Evolutionary conservation across 768 basidiomycete genomes (phyloP).

Genomic region (Suillus placidus): DNA sequence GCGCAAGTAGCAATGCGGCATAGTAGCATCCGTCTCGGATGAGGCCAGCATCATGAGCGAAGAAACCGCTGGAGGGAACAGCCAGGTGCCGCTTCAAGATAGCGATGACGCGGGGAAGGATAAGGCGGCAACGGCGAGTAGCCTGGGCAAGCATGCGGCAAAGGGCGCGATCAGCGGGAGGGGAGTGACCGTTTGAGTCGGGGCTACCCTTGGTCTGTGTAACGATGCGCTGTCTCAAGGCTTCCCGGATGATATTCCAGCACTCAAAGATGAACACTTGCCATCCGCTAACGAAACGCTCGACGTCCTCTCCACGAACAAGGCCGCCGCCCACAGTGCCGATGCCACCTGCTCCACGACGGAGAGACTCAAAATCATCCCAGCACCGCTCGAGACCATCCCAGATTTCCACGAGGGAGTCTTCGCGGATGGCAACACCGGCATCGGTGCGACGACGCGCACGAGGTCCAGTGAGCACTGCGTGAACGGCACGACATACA

Average conservation of each 20-base stretch:
- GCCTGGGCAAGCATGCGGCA: conserved; percentile 52
- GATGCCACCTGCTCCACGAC: conserved; percentile 46
- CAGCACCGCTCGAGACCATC: conserved; percentile 78
- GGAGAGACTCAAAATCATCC: conserved; percentile 78
- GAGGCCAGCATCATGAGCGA: conserved; percentile 84
- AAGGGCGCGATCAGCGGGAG: conserved; percentile 50
- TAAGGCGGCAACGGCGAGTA: conserved; percentile 46
- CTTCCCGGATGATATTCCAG: conserved; percentile 85
- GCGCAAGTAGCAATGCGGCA: conserved; percentile 76
- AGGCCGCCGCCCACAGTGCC: conserved; percentile 38
- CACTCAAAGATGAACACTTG: conserved; percentile 93
- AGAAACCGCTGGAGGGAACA: conserved; percentile 52
- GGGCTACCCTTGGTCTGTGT: conserved; percentile 40
- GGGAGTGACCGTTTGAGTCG: conserved; percentile 40
- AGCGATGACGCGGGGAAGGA: conserved; percentile 53
- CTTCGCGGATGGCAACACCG: conserved; percentile 57
- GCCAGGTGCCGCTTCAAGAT: conserved; percentile 54
- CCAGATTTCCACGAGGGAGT: conserved; percentile 80
- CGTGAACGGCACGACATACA: conserved; percentile 78
- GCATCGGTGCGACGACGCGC: conserved; percentile 62
- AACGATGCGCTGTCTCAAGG: conserved; percentile 64
- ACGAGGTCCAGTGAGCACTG: conserved; percentile 75
- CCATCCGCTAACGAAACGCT: conserved; percentile 82
- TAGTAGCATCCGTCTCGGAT: conserved; percentile 91
- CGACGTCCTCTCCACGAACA: conserved; percentile 53